Percentiles rank a stretch among this genome's conserved stretches.
Conservation (phyloP, 2,329 filamentous ascomycete genomes). For the Thyridium curvatum region DNA sequence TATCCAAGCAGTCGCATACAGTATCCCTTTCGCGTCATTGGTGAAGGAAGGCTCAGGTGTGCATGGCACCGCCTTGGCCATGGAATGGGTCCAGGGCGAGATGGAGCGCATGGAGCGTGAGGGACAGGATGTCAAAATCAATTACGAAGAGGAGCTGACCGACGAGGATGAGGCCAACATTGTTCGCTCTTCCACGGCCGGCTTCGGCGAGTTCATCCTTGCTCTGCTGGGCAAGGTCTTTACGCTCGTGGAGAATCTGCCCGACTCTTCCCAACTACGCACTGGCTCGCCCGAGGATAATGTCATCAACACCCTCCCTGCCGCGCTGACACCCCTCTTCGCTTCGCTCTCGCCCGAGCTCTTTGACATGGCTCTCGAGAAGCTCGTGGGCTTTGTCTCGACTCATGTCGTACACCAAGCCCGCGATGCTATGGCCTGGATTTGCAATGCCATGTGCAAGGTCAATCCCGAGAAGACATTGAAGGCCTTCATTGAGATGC, state of each 20-base stretch:
- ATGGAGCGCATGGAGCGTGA: slow-evolving; percentile 90
- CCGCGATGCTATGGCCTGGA: slow-evolving; percentile 96
- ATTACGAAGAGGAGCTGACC: slow-evolving; percentile 75
- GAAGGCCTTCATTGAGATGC: slow-evolving; percentile 82
- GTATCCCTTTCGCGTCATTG: slow-evolving; percentile 84
- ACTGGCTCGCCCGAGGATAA: slow-evolving; percentile 93
- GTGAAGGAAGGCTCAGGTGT: slow-evolving; percentile 61
- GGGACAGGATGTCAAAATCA: slow-evolving; percentile 76
- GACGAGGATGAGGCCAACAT: slow-evolving; percentile 86
- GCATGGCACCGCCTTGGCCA: slow-evolving; percentile 69
- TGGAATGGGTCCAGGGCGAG: slow-evolving; percentile 90
- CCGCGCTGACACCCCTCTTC: slow-evolving; percentile 84
- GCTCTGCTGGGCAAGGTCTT: slow-evolving; percentile 92
- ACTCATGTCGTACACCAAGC: slow-evolving; percentile 96
- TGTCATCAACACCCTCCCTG: slow-evolving; percentile 90
- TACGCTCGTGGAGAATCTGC: slow-evolving; percentile 88
- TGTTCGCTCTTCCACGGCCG: slow-evolving; percentile 86
- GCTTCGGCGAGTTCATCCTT: slow-evolving; percentile 86
- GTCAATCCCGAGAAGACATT: slow-evolving; percentile 91
- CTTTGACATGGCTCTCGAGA: slow-evolving; percentile 86
- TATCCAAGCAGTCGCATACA: slow-evolving; percentile 92
- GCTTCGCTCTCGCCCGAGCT: slow-evolving; percentile 87
- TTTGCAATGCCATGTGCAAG: slow-evolving; percentile 93
- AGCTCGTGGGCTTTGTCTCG: slow-evolving; percentile 85
- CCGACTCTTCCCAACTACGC: slow-evolving; percentile 80